These are phyloP conservation scores for Lachancea sp. DNA, from an alignment of 805 yeast species.

Conservation along the genomic window DNA sequence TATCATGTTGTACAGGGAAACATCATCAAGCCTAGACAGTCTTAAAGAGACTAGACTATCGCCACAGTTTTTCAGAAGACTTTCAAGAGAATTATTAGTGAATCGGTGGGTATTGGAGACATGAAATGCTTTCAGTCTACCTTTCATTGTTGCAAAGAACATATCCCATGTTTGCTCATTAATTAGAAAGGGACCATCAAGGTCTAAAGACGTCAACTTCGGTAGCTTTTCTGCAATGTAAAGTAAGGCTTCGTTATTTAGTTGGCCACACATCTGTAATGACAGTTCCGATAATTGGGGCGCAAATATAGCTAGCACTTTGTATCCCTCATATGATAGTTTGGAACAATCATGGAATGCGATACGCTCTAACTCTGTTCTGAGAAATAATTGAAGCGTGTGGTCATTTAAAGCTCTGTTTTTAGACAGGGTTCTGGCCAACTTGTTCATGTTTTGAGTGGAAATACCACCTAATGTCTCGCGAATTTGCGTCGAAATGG, in stretches of 20 bases:
- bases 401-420: conserved; percentile 72
- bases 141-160: conserved; percentile 56
- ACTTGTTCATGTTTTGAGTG: conserved; percentile 56
- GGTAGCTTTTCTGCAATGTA: conserved; percentile 57
- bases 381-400: conserved; percentile 69
- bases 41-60: conserved; percentile 48
- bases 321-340: conserved; percentile 56
- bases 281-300: conserved; percentile 63
- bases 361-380: conserved; percentile 47
- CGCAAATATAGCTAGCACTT: conserved; percentile 68
- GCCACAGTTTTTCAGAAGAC: conserved; percentile 59
- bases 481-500: conserved; percentile 22
- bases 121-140: conserved; percentile 51
- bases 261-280: conserved; percentile 87
- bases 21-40: conserved; percentile 66
- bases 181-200: conserved; percentile 88
- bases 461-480: conserved; percentile 89
- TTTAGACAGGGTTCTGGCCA: conserved; percentile 69
- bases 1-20: conserved; percentile 56
- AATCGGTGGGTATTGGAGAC: conserved; percentile 81
- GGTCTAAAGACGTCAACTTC: conserved; percentile 46
- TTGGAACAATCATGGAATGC: conserved; percentile 93
- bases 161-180: conserved; percentile 70
- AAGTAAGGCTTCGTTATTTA: conserved; percentile 67
- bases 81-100: conserved; percentile 54